phyloP scores from a whole-genome alignment of 2,329 filamentous ascomycete species.

The Phaeosphaeria sp. region DNA sequence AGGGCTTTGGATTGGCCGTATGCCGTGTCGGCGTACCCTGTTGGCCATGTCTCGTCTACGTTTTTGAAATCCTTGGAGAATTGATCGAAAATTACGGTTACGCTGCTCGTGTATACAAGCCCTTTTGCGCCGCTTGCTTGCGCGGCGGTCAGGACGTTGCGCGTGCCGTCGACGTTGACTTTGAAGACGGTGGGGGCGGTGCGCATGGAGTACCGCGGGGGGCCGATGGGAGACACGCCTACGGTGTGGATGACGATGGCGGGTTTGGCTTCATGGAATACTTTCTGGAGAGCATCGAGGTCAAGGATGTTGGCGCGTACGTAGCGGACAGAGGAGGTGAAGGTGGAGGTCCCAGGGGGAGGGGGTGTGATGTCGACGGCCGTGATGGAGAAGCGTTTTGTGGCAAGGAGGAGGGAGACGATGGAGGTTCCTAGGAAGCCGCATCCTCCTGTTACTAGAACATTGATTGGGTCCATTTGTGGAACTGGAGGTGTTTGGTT shows the following conservation, averaged over 20 bases:
- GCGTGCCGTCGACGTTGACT: constrained; percentile 89
- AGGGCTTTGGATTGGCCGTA: constrained; percentile 92
- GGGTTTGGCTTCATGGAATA: constrained; percentile 70
- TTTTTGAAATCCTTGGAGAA: constrained; percentile 75
- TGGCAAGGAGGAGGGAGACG: constrained; percentile 46
- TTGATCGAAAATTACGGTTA: constrained; percentile 86
- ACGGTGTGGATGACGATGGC: constrained; percentile 92
- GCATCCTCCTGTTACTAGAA: constrained; percentile 56
- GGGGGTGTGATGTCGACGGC: constrained; percentile 50
- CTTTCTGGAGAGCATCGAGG: constrained; percentile 37
- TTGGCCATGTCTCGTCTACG: constrained; percentile 82
- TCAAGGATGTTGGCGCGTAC: constrained; percentile 51
- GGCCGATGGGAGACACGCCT: constrained; percentile 52
- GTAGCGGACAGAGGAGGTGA: constrained; percentile 38
- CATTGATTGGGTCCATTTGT: constrained; percentile 34
- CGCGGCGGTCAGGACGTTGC: constrained; percentile 76
- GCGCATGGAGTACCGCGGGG: constrained; percentile 48
- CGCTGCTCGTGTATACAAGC: constrained; percentile 90
- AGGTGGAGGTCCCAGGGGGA: constrained; percentile 32
- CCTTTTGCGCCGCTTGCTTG: constrained; percentile 73
- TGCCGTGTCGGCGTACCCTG: constrained; percentile 73
- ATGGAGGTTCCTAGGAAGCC: constrained; percentile 56
- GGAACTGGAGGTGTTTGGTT: not conserved
- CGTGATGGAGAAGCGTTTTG: constrained; percentile 48
- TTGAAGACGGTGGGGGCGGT: constrained; percentile 67